Evolutionary conservation across 164 flowering plant genomes (phyloP).

Genomic region (Stephania yunnanensis): DNA sequence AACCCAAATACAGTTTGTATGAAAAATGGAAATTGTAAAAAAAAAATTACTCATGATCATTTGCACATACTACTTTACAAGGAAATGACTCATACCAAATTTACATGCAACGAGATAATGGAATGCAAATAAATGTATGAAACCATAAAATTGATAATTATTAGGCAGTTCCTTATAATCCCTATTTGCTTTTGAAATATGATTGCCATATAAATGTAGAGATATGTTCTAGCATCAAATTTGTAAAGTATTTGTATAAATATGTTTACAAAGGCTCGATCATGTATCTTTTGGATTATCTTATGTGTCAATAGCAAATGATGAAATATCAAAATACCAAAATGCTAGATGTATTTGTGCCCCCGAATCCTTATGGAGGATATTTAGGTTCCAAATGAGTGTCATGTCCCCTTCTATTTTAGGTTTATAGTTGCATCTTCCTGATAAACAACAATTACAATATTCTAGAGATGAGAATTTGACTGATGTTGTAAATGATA

Average conservation of each 20-base stretch:
- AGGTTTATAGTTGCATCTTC: too few relatives aligned
- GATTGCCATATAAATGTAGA: constrained; percentile 4
- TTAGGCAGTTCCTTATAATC: not conserved
- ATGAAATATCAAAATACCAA: not conserved
- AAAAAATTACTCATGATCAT: not conserved
- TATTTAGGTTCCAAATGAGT: not conserved
- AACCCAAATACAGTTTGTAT: not conserved
- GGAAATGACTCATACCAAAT: not conserved
- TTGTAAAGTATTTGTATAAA: constrained; percentile 2
- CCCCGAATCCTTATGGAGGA: not conserved
- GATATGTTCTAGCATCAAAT: not conserved
- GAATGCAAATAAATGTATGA: not conserved
- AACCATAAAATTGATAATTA: constrained; percentile 1
- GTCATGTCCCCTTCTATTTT: too few relatives aligned
- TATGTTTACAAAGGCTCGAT: constrained; percentile 2
- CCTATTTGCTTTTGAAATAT: not conserved
- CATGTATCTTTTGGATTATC: not conserved
- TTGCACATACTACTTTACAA: not conserved
- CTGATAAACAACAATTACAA: too few relatives aligned
- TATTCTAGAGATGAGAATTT: too few relatives aligned
- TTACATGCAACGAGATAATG: not conserved
- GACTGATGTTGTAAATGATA: too few relatives aligned
- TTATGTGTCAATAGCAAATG: not conserved
- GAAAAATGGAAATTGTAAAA: not conserved
- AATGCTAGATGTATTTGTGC: constrained; percentile 2